Base-by-base conservation (phyloP, 2,329 filamentous ascomycete genomes). In the Fusarium secorum region DNA sequence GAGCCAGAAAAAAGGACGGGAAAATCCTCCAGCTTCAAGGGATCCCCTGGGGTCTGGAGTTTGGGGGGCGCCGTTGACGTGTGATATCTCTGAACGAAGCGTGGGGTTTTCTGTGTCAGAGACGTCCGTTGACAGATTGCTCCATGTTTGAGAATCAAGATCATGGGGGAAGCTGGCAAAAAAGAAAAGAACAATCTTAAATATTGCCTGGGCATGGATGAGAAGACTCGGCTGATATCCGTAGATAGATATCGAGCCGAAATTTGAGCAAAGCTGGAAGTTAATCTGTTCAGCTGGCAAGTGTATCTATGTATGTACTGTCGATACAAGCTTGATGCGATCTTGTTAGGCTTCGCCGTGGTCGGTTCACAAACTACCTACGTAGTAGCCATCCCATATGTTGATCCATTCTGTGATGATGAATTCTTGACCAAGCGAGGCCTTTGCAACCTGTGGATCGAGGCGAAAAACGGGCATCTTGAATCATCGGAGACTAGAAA, bases 41-140 rank as follows among this genome's bases (percentile, higher is more conserved):
- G n/a, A 36, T 39, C 28, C 36, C 44, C 62, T 39, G 26, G 52
- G 38, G 60, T 56, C 41, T 54, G 45, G 58, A 60, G 64, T 45
- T 64, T 44, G 64, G 60, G 59, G 57, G 35, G 32, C 62, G 49
- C 60, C 62, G 63, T 74, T 74, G 72, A 75, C 68, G 60, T 70
- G 68, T 69, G 68, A 72, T 72, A 67, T 74, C 46, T 32, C 17
- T 56, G 58, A 67, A 28, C 51, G 45, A 32, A 57, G 64, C 68
- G 68, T 71, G 68, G 68, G 68, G 68, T 71, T 71, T 41, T n/a
- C 48, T 61, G 48, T 67, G 24, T 57, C 59, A 38, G 54, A 61
- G 38, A 52, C 46, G 46, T 44, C 46, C 11, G 33, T 61, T 26
- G 33, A 65, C 45, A 60, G 52, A 65, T 32, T 55, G 36, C 24